A percentile compares a stretch with the other conserved stretches of the same genome.
Conservation (phyloP, 371 early-diverging fungal genomes). For the Thermomucor indicae-seudaticae region DNA sequence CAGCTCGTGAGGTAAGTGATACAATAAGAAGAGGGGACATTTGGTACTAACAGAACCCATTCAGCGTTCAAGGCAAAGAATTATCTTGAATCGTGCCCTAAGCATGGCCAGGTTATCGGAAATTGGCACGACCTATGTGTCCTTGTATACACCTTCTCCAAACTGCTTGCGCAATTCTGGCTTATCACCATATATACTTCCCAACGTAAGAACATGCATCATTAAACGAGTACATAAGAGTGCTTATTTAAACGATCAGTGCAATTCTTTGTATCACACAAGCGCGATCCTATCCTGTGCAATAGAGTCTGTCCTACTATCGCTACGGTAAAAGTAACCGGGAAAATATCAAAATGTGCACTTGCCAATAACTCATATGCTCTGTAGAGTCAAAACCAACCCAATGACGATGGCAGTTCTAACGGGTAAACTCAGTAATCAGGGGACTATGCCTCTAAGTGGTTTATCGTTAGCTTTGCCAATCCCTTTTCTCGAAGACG, state of each 20-base stretch:
- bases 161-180: conserved; percentile 18
- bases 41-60: not conserved
- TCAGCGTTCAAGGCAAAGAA: conserved; percentile 34
- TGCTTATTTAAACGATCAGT: conserved; percentile 9
- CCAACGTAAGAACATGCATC: conserved; percentile 14
- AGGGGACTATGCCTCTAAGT: conserved; percentile 39
- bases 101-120: conserved; percentile 44
- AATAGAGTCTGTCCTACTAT: conserved; percentile 58
- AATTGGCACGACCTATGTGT: conserved; percentile 54
- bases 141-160: conserved; percentile 38
- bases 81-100: conserved; percentile 45
- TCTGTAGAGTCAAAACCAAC: conserved; percentile 41
- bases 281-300: conserved; percentile 64
- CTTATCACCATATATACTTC: conserved; percentile 20
- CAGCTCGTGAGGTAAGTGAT: conserved; percentile 25
- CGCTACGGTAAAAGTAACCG: conserved; percentile 40
- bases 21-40: not conserved
- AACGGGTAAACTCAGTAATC: conserved; percentile 43
- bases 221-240: not conserved
- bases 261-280: conserved; percentile 55
- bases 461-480: conserved; percentile 43
- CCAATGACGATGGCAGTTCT: conserved; percentile 35
- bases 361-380: not conserved
- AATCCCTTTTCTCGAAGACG: conserved; percentile 31
- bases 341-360: not conserved